Evolutionary conservation across 441 rosid species (phyloP).

Genomic region (Biscutella auriculata): DNA sequence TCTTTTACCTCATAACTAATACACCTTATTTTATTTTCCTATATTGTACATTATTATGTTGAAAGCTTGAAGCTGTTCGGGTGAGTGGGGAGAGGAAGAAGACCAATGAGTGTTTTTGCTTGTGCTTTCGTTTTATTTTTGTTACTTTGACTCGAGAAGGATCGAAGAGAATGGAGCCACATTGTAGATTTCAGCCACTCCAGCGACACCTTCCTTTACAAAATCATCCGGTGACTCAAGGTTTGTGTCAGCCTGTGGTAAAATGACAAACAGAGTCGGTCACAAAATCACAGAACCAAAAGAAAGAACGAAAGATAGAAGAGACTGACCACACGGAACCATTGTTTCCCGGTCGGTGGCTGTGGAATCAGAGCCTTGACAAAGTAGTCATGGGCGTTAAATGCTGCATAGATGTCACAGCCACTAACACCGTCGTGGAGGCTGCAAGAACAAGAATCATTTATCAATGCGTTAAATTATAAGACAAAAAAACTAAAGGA

Average conservation of each 20-base stretch:
- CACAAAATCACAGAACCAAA: not conserved
- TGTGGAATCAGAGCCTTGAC: constrained; percentile 55
- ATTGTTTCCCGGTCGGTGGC: constrained; percentile 39
- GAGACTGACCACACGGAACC: constrained; percentile 80
- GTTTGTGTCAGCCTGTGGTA: constrained; percentile 71
- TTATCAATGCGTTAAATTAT: too few relatives aligned
- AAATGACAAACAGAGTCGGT: not conserved
- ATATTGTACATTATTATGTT: not conserved
- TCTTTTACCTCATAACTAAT: not conserved
- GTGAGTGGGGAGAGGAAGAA: not conserved
- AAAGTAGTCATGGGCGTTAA: constrained; percentile 61
- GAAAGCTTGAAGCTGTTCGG: constrained; percentile 1
- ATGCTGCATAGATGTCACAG: constrained; percentile 57
- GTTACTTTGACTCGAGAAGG: constrained; percentile 56
- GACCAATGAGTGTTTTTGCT: not conserved
- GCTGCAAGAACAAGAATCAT: constrained; percentile 29
- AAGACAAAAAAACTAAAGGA: not conserved
- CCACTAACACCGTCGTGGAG: constrained; percentile 45
- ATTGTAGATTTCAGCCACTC: constrained; percentile 39
- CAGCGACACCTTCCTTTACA: constrained; percentile 48
- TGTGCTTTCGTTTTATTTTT: not conserved
- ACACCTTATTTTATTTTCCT: not conserved
- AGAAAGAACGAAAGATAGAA: not conserved
- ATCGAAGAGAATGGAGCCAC: constrained; percentile 64
- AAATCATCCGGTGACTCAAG: constrained; percentile 57